Percentiles rank a stretch among this genome's conserved stretches.
Conservation (phyloP, 805 yeast genomes). For the Lachancea thermotolerans region DNA sequence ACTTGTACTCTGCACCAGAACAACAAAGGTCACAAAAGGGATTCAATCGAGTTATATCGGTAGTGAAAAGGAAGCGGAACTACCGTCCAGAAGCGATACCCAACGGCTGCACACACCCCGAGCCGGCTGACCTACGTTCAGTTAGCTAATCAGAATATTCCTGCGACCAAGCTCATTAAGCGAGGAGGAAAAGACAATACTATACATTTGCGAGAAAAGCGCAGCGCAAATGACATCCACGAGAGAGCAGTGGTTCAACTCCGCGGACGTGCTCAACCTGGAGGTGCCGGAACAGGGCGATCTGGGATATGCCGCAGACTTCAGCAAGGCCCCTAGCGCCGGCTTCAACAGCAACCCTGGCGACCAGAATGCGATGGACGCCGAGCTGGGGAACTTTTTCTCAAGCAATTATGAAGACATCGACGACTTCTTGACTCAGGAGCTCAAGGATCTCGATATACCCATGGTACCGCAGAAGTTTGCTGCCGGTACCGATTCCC, state of each 20-base stretch:
- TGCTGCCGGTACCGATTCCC: neutral
- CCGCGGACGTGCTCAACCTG: constrained; percentile 4
- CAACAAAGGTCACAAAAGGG: no score
- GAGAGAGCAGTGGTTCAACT: constrained; percentile 5
- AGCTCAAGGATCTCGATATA: constrained; percentile 58
- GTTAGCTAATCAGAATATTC: no score
- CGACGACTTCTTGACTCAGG: constrained; percentile 50
- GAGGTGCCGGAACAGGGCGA: constrained; percentile 1
- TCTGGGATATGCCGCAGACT: neutral
- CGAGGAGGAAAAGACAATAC: no score
- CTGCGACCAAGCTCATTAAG: no score
- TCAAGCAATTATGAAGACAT: constrained; percentile 46
- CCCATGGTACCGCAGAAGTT: constrained; percentile 33
- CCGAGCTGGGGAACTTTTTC: constrained; percentile 42
- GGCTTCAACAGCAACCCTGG: neutral
- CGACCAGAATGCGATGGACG: constrained; percentile 21
- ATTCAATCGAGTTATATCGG: no score
- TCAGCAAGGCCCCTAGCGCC: neutral
- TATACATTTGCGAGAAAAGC: no score
- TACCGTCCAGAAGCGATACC: no score
- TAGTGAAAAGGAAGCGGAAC: no score
- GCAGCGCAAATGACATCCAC: constrained; percentile 4
- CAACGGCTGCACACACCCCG: no score
- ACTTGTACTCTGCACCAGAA: no score
- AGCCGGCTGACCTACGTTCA: no score